A percentile compares a stretch with the other conserved stretches of the same genome.
Evolutionary conservation across 2,329 filamentous ascomycete species (phyloP).

Genomic region (Exophiala viscosa): DNA sequence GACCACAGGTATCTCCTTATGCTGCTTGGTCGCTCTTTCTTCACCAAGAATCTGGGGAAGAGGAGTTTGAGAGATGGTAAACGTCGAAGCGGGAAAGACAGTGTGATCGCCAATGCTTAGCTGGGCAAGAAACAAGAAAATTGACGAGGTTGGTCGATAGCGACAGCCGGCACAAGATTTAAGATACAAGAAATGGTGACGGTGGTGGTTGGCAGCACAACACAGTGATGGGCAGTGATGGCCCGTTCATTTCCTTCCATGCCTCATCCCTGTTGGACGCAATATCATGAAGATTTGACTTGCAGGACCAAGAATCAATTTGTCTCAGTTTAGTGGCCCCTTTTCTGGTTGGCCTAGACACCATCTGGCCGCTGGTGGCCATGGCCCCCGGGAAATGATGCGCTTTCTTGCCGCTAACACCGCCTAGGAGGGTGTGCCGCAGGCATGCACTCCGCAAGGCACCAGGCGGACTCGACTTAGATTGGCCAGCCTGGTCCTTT

Average conservation of each 20-base stretch:
- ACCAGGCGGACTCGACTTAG: neutral
- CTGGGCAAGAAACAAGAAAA: conserved; percentile 1
- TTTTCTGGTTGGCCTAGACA: conserved; percentile 4
- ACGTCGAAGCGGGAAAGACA: neutral
- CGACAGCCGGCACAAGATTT: conserved; percentile 1
- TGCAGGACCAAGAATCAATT: conserved; percentile 3
- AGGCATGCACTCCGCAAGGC: too few relatives aligned
- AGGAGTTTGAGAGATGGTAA: neutral
- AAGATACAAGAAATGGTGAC: neutral
- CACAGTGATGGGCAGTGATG: neutral
- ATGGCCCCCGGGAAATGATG: conserved; percentile 2
- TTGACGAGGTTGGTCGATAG: conserved; percentile 14
- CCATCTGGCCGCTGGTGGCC: too few relatives aligned
- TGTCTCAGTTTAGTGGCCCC: conserved; percentile 22
- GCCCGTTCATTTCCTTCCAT: neutral
- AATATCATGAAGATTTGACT: neutral
- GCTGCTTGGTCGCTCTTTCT: neutral
- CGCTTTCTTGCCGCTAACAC: too few relatives aligned
- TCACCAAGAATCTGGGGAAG: neutral
- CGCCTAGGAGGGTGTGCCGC: too few relatives aligned
- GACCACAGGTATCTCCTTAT: neutral
- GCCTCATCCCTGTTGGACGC: too few relatives aligned
- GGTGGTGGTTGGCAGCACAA: conserved; percentile 13
- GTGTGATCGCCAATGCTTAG: neutral
- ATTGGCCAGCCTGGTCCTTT: neutral